Evolutionary conservation across 2,329 filamentous ascomycete genomes (phyloP).

Genomic region (Macrophomina phaseolina): DNA sequence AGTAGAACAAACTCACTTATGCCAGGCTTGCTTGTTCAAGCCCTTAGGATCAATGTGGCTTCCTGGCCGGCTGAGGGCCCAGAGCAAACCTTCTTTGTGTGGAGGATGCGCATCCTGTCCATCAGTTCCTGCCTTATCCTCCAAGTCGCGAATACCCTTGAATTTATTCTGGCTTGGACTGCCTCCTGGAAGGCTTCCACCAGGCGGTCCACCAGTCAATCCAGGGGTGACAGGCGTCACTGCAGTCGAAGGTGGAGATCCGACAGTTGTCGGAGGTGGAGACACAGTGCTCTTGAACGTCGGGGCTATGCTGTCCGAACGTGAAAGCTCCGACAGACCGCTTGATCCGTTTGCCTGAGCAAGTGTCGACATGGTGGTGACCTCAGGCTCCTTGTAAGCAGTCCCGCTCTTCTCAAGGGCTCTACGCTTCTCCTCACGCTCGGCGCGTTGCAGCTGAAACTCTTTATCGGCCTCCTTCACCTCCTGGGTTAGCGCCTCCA

Average conservation of each 20-base stretch:
- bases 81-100: conserved; percentile 92
- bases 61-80: conserved; percentile 90
- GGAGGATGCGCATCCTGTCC: conserved; percentile 61
- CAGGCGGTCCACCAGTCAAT: conserved; percentile 34
- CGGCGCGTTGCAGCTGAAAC: conserved; percentile 92
- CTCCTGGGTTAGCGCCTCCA: conserved; percentile 86
- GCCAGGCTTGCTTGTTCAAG: conserved; percentile 97
- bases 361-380: conserved; percentile 31
- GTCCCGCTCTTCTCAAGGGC: conserved; percentile 85
- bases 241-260: conserved; percentile 32
- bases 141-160: conserved; percentile 89
- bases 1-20: conserved; percentile 72
- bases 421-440: conserved; percentile 91
- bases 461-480: conserved; percentile 96
- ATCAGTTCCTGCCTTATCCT: conserved; percentile 70
- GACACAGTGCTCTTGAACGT: conserved; percentile 43
- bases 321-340: neutral
- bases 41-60: conserved; percentile 95
- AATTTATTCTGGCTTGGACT: conserved; percentile 61
- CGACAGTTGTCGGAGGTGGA: conserved; percentile 32
- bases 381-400: conserved; percentile 41
- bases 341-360: conserved; percentile 33
- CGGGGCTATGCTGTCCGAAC: conserved; percentile 37
- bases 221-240: conserved; percentile 30
- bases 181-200: conserved; percentile 38